phyloP scores from a whole-genome alignment of 495 filamentous ascomycete genomes.

The Cercophora samala region DNA sequence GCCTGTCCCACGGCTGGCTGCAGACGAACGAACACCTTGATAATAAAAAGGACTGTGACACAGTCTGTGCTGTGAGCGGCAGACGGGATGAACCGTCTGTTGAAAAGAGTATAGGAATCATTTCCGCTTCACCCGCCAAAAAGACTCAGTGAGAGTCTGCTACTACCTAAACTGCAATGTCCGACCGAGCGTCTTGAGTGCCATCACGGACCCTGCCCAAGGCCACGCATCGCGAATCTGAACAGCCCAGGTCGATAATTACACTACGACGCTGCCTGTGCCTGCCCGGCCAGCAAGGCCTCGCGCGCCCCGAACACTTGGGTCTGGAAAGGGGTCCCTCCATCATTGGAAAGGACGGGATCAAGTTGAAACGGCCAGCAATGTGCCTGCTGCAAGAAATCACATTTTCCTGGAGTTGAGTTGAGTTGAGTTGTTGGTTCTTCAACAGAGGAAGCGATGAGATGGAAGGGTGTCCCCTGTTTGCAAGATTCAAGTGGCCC shows the following conservation, averaged over 20 bases:
- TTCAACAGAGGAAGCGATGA: neutral
- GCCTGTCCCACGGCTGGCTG: neutral
- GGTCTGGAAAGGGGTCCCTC: neutral
- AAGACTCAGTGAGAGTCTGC: neutral
- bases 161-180: neutral
- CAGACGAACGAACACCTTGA: neutral
- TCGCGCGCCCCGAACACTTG: neutral
- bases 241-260: neutral
- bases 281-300: neutral
- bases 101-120: neutral
- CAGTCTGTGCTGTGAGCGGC: neutral
- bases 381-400: neutral
- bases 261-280: conserved; percentile 6
- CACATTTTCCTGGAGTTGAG: neutral
- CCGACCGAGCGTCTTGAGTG: conserved; percentile 1
- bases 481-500: neutral
- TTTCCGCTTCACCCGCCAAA: neutral
- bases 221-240: conserved; percentile 5
- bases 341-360: neutral
- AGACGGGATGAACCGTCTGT: neutral
- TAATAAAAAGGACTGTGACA: neutral
- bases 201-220: neutral
- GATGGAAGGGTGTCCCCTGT: neutral
- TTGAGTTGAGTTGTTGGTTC: neutral
- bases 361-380: neutral